Percentiles rank a stretch among this genome's conserved stretches.
These are phyloP conservation scores for Linnemannia elongata DNA, from an alignment of 192 early-diverging fungal genomes.

Conservation along the genomic window DNA sequence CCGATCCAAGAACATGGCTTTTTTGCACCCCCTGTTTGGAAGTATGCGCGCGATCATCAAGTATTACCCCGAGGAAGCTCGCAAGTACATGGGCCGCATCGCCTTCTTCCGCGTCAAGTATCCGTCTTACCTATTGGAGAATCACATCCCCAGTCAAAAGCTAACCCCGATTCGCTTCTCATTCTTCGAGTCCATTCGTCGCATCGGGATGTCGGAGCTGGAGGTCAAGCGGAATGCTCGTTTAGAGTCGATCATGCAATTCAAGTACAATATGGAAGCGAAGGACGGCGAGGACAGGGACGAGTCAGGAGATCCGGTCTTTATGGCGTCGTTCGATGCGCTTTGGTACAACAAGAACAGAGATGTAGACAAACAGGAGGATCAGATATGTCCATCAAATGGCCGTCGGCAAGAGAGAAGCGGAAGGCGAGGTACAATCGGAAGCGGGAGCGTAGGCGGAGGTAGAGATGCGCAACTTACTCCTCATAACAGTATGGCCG, in stretches of 20 bases:
- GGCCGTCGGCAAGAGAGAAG: not conserved
- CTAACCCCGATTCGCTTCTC: not conserved
- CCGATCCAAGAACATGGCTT: not conserved
- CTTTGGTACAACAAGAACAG: conserved; percentile 2
- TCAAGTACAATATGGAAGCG: not conserved
- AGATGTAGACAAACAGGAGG: not conserved
- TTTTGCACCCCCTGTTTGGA: not conserved
- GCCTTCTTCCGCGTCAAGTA: not conserved
- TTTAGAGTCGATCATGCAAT: not conserved
- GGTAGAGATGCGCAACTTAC: not conserved
- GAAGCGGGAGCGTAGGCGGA: not conserved
- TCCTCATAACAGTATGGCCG: not conserved
- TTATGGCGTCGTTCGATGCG: conserved; percentile 20
- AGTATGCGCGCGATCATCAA: not conserved
- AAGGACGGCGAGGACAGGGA: not conserved
- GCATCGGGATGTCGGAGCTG: not conserved
- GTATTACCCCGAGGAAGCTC: not conserved
- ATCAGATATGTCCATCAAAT: not conserved
- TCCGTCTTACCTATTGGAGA: not conserved
- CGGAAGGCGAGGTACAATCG: not conserved
- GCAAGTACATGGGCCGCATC: not conserved
- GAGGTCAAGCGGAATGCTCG: not conserved
- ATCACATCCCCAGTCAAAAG: not conserved
- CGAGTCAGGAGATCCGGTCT: not conserved
- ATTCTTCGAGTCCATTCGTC: not conserved